Evolutionary conservation across 140 eudicot genomes (phyloP), one percentile per base, ranked within the genome.

Genomic region (Erigeron philadelphicus): DNA sequence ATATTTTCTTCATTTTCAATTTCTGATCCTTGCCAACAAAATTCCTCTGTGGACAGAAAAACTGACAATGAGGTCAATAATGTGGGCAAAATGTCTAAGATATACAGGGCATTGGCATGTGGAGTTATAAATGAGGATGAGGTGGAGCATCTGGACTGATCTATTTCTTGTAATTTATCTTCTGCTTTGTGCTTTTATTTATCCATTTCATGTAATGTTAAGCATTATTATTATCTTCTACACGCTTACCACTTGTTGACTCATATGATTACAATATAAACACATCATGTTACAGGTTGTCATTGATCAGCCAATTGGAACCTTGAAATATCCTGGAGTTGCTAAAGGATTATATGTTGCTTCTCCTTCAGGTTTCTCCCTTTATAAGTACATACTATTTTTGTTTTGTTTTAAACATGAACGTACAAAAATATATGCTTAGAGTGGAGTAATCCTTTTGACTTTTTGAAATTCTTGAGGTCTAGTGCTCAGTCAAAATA

Each of bases 301-400:
- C 53, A 80, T 89, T 61, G 84, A 86, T 52, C 84, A 89, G 77
- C 93, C 98, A 66, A 93, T 93, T 83, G 98, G 98, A 52, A 71
- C 76, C 43, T 81, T 83, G 62, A 83, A 79, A 76, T 93, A 93
- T 81, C 86, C 90, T 65, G 95, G 96, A 41, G 98, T 93, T 31
- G 96, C 98, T 54, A 84, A 83, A 77, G 98, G 98, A 72, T 84
- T 93, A 74, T 93, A 88, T 78, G 96, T 93, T 75, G 96, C 98
- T 63, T 86, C 86, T 59, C 76, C 87, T 46, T 79, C 94, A 86
- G 98, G 96, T 92, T 80, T 67, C 45, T 49, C 40, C 38, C n/a
- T 81, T 59, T 49, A 45, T 25, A 56, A 43, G 46, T n/a, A 59
- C 11, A 23, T 60, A 8, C 42, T 61, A 71, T 65, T 12, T 65